Percentiles rank a stretch among this genome's conserved stretches.
Evolutionary conservation across 768 basidiomycete genomes (phyloP).

Genomic region (Hysterangium stoloniferum): DNA sequence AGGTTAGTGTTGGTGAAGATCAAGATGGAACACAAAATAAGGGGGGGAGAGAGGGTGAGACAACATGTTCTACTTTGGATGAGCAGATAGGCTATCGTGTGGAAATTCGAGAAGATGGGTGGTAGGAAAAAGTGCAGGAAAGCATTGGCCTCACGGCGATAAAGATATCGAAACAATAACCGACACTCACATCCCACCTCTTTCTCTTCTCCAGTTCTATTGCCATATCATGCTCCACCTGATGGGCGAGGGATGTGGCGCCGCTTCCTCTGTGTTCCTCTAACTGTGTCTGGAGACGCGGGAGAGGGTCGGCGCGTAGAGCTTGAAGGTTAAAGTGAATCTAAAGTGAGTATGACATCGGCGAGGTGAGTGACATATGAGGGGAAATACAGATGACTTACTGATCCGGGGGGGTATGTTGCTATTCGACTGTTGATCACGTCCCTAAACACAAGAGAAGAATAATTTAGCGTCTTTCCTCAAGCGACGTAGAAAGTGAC

Average conservation of each 20-base stretch:
- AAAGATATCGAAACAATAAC: background rate
- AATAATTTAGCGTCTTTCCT: constrained; percentile 9
- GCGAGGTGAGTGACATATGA: background rate
- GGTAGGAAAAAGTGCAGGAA: no score
- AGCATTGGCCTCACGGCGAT: no score
- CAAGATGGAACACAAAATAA: no score
- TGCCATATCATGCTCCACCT: constrained; percentile 47
- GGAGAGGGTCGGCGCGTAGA: constrained; percentile 75
- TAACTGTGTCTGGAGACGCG: constrained; percentile 54
- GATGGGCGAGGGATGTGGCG: constrained; percentile 32
- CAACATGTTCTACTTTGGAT: no score
- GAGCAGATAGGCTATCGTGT: no score
- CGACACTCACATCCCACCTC: constrained; percentile 66
- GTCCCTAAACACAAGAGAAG: constrained; percentile 38
- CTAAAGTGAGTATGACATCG: constrained; percentile 29
- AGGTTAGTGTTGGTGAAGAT: constrained; percentile 1
- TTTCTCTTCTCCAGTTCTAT: constrained; percentile 71
- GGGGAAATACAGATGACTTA: constrained; percentile 34
- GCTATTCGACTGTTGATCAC: constrained; percentile 84
- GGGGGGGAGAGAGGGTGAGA: constrained; percentile 8
- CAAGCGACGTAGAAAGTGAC: no score
- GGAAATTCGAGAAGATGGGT: no score
- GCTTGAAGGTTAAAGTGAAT: constrained; percentile 91
- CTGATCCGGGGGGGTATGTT: constrained; percentile 84
- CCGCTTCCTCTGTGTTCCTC: constrained; percentile 32